Conservation (phyloP, 169 alveolate species). For the Plasmodium chabaudi region DNA sequence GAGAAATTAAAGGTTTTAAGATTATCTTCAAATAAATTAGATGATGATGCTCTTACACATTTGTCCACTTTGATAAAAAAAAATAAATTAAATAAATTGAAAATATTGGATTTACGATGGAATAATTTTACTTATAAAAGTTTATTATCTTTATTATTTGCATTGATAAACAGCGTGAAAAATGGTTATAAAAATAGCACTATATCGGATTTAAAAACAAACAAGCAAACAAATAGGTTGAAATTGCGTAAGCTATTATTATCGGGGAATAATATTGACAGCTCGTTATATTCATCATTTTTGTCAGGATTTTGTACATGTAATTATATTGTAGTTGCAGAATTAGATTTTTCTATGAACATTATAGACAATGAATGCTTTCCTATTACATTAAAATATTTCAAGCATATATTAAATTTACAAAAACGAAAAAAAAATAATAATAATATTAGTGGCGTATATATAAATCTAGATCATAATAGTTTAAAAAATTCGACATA, state of each 20-base stretch:
- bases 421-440: constrained; percentile 8
- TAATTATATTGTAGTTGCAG: constrained; percentile 34
- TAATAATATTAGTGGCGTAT: constrained; percentile 22
- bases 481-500: constrained; percentile 47
- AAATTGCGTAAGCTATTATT: constrained; percentile 28
- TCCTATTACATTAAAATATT: constrained; percentile 51
- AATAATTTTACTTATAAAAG: constrained; percentile 69
- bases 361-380: constrained; percentile 48
- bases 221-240: neutral
- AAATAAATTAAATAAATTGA: constrained; percentile 31
- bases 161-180: constrained; percentile 20
- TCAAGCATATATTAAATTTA: constrained; percentile 41
- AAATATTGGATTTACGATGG: constrained; percentile 59
- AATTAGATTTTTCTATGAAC: constrained; percentile 63
- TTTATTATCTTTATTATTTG: constrained; percentile 41
- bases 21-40: constrained; percentile 55
- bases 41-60: constrained; percentile 65
- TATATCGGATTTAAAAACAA: neutral
- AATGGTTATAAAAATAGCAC: neutral
- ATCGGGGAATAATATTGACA: constrained; percentile 65
- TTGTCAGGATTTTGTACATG: constrained; percentile 71
- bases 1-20: constrained; percentile 18
- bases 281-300: constrained; percentile 60
- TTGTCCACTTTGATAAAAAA: constrained; percentile 54
- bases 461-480: constrained; percentile 54